Percentiles rank a stretch among this genome's conserved stretches.
Evolutionary conservation across 352 stramenopile genomes (phyloP).

Genomic region (Globisporangium orthogonon): DNA sequence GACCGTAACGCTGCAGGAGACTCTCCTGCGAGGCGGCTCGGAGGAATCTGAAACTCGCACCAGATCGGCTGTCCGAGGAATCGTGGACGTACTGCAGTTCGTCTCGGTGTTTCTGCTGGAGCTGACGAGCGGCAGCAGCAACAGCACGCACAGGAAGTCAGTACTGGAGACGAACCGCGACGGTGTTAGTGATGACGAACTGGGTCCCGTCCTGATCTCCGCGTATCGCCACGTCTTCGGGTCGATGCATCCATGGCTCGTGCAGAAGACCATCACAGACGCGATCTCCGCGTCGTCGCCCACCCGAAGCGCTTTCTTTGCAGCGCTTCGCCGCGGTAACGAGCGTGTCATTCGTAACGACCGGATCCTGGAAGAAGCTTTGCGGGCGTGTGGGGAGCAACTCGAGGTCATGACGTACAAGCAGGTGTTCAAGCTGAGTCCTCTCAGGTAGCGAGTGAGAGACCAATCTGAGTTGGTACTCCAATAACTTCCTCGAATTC

Average conservation of each 20-base stretch:
- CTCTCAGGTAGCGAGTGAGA: neutral
- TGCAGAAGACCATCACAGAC: slow-evolving; percentile 6
- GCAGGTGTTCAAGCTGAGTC: neutral
- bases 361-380: neutral
- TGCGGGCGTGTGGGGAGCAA: slow-evolving; percentile 5
- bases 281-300: neutral
- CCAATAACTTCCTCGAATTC: neutral
- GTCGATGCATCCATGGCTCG: slow-evolving; percentile 9
- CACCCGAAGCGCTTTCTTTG: slow-evolving; percentile 5
- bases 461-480: neutral
- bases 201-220: neutral
- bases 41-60: neutral
- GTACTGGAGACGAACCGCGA: neutral
- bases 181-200: neutral
- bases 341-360: slow-evolving; percentile 10
- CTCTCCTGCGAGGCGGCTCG: neutral
- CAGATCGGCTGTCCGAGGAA: neutral
- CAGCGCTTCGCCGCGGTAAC: slow-evolving; percentile 6
- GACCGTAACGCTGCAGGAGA: slow-evolving; percentile 7
- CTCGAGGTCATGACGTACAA: slow-evolving; percentile 4
- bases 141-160: too few relatives aligned
- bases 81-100: slow-evolving; percentile 2
- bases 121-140: slow-evolving; percentile 3
- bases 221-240: slow-evolving; percentile 11
- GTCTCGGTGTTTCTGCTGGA: slow-evolving; percentile 3